Base-by-base conservation (phyloP, 1,284 basidiomycete species). In the Hymenochaete sp. region DNA sequence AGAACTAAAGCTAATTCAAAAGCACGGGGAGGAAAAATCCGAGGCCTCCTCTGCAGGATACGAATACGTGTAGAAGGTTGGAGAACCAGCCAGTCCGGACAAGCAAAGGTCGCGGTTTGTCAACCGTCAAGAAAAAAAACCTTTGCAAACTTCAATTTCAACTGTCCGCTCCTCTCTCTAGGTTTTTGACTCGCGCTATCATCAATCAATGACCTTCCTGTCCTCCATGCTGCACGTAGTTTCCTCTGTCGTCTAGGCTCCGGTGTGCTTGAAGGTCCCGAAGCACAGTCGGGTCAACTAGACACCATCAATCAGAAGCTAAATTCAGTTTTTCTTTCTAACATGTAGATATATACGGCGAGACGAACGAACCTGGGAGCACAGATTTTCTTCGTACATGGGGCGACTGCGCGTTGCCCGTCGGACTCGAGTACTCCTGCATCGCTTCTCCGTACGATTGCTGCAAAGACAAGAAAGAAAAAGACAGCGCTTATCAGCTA, bases 341-440 rank as follows among this genome's bases (percentile, higher is more conserved):
- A 24, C 24, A 43, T 36, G 40, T 33, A 31, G 11, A 19, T 6
- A 35, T n/a, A 35, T 6, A 35, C 5, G 32, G 4, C 14, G 5
- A 35, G 32, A 16, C 14, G 14, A 35, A 8, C 73, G 55, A 62
- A 88, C 86, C 82, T 67, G 87, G 88, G 53, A 91, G 69, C 38
- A 88, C 85, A 60, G 87, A 90, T 68, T 85, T 88, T 62, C 87
- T 73, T 57, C 87, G 79, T 35, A 86, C 77, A 64, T 91, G 87
- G 48, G 85, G 69, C 37, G 78, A 68, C 60, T 62, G 65, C 58
- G 69, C 59, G 67, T 64, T 45, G 9, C 25, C 37, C 19, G 26
- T 45, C 44, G 26, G 52, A 44, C 22, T 36, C 35, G 26, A 33
- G 35, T 26, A 36, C 18, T 38, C 43, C 29, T 28, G n/a, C 27